Conservation (phyloP, 2,329 filamentous ascomycete genomes). For the Mycogone perniciosa region DNA sequence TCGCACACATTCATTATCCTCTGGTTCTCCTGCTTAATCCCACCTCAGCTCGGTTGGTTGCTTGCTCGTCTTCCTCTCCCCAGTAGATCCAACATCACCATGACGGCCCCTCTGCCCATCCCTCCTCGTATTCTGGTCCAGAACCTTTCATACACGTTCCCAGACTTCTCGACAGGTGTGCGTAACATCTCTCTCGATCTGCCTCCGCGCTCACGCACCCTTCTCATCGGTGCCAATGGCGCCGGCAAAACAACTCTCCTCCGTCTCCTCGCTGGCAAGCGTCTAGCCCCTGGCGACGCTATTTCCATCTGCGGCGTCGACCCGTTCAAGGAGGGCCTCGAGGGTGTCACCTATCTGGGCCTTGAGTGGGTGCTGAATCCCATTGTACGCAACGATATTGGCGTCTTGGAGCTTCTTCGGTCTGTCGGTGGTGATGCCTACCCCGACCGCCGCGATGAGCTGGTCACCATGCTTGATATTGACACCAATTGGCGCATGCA, state of each 20-base stretch:
- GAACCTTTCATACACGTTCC: constrained; percentile 81
- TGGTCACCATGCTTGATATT: constrained; percentile 83
- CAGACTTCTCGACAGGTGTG: constrained; percentile 75
- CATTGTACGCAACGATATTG: constrained; percentile 92
- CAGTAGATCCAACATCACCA: neutral
- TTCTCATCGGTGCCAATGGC: constrained; percentile 93
- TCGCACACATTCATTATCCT: no score
- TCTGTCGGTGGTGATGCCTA: constrained; percentile 84
- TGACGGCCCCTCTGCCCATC: neutral
- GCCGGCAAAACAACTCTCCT: constrained; percentile 96
- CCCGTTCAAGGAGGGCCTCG: constrained; percentile 82
- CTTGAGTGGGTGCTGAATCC: constrained; percentile 98
- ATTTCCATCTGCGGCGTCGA: constrained; percentile 78
- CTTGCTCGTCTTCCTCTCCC: neutral
- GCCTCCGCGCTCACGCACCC: constrained; percentile 75
- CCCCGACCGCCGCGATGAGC: constrained; percentile 74
- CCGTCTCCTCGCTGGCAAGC: constrained; percentile 89
- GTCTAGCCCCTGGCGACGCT: constrained; percentile 70
- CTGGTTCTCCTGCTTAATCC: no score
- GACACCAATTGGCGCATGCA: constrained; percentile 93
- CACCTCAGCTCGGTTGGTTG: neutral
- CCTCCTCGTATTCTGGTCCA: constrained; percentile 63
- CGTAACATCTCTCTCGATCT: constrained; percentile 66
- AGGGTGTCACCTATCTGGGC: constrained; percentile 94
- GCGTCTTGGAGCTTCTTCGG: constrained; percentile 75